Evolutionary conservation across 257 asterid species (phyloP).

Genomic region (Eustoma russellianum): DNA sequence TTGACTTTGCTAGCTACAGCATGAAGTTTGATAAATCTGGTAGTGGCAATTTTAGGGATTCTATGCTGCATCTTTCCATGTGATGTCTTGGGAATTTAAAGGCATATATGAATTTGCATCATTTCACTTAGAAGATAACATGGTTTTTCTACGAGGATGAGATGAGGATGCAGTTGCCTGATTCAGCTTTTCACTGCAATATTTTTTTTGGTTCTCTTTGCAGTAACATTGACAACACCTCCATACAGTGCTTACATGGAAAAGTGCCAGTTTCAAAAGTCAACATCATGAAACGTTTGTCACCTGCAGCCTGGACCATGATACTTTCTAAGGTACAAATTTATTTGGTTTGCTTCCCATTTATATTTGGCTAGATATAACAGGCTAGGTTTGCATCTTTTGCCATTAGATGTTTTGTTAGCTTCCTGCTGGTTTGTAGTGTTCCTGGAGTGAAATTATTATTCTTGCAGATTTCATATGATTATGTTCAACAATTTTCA

Average conservation of each 20-base stretch:
- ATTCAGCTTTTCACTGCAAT: slow-evolving; percentile 1
- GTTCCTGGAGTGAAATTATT: too few species aligned
- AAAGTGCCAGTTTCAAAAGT: slow-evolving; percentile 72
- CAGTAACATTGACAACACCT: slow-evolving; percentile 78
- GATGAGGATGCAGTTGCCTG: neutral
- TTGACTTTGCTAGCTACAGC: neutral
- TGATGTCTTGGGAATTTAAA: neutral
- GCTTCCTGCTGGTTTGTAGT: too few species aligned
- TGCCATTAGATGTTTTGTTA: too few species aligned
- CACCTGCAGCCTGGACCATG: slow-evolving; percentile 82
- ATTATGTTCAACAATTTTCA: too few species aligned
- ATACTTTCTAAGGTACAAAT: slow-evolving; percentile 60
- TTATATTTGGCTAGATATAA: too few species aligned
- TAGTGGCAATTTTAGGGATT: neutral
- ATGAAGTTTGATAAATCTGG: too few species aligned
- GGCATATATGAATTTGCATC: too few species aligned
- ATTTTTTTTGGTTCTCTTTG: slow-evolving; percentile 15
- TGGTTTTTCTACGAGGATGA: neutral
- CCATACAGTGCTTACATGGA: slow-evolving; percentile 76
- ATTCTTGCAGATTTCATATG: too few species aligned
- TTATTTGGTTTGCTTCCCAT: slow-evolving; percentile 6
- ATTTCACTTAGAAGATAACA: too few species aligned
- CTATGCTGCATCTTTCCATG: neutral
- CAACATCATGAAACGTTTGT: slow-evolving; percentile 70
- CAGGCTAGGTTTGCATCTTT: too few species aligned